phyloP scores from a whole-genome alignment of 2,329 filamentous ascomycete genomes.

The Scytalidium sp. region DNA sequence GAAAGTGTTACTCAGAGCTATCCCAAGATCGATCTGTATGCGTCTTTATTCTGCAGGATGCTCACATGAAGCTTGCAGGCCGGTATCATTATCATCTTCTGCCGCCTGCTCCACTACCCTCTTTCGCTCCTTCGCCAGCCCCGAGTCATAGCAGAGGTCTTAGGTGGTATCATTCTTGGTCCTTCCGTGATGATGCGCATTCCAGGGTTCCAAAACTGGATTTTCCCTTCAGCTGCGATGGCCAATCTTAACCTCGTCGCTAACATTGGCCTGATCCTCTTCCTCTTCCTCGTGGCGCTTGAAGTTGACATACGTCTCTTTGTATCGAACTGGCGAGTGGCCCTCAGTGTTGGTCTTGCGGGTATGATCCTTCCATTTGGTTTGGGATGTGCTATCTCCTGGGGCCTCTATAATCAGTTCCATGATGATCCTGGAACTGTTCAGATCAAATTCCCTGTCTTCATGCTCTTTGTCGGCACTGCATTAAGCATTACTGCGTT shows the following conservation, averaged over 20 bases:
- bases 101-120: slow-evolving; percentile 71
- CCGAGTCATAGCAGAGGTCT: slow-evolving; percentile 79
- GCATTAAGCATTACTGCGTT: slow-evolving; percentile 87
- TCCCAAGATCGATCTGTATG: background rate
- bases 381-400: slow-evolving; percentile 75
- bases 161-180: slow-evolving; percentile 80
- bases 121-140: slow-evolving; percentile 76
- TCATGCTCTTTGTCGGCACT: slow-evolving; percentile 82
- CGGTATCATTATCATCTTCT: slow-evolving; percentile 71
- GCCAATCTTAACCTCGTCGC: slow-evolving; percentile 74
- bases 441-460: slow-evolving; percentile 59
- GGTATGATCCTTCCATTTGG: slow-evolving; percentile 84
- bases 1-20: background rate
- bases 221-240: slow-evolving; percentile 75
- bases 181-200: slow-evolving; percentile 87
- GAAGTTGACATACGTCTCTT: slow-evolving; percentile 82
- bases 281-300: slow-evolving; percentile 83
- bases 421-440: slow-evolving; percentile 41
- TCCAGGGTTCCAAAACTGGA: slow-evolving; percentile 70
- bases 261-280: slow-evolving; percentile 79
- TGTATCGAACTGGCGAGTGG: slow-evolving; percentile 75
- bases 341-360: slow-evolving; percentile 71
- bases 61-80: slow-evolving; percentile 42
- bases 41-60: background rate
- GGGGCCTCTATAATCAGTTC: slow-evolving; percentile 77